Evolutionary conservation across 2,329 filamentous ascomycete genomes (phyloP).

Genomic region (Celoporthe dispersa): DNA sequence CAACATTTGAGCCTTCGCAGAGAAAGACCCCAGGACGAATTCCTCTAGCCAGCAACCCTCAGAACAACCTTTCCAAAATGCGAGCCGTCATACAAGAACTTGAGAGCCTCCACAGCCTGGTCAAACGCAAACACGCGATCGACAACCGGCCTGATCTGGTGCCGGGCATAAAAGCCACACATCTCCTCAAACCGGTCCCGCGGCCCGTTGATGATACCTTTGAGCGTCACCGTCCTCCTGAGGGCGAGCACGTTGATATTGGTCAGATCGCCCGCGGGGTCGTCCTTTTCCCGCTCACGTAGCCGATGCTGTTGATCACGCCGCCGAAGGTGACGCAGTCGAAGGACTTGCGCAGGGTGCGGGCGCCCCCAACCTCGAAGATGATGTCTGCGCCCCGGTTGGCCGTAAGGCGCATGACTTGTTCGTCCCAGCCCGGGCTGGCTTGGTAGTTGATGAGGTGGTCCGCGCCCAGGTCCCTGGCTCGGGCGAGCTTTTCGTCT

Average conservation of each 20-base stretch:
- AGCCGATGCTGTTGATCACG: slow-evolving; percentile 51
- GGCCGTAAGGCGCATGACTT: slow-evolving; percentile 50
- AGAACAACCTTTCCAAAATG: slow-evolving; percentile 61
- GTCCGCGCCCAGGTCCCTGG: slow-evolving; percentile 55
- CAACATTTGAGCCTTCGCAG: too few species aligned
- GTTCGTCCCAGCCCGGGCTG: slow-evolving; percentile 54
- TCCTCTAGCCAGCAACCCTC: slow-evolving; percentile 11
- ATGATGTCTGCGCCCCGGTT: slow-evolving; percentile 56
- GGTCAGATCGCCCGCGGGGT: slow-evolving; percentile 47
- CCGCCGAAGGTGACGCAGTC: slow-evolving; percentile 59
- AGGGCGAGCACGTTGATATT: slow-evolving; percentile 58
- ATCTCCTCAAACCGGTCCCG: slow-evolving; percentile 48
- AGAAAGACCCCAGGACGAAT: too few species aligned
- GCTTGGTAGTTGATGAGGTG: slow-evolving; percentile 58
- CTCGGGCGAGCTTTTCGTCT: slow-evolving; percentile 53
- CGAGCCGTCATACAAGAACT: slow-evolving; percentile 53
- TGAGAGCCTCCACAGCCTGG: slow-evolving; percentile 48
- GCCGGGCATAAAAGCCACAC: slow-evolving; percentile 39
- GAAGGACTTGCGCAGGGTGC: slow-evolving; percentile 57
- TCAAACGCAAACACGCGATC: slow-evolving; percentile 49
- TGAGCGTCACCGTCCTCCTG: slow-evolving; percentile 43
- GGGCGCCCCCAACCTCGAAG: slow-evolving; percentile 58
- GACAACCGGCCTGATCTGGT: slow-evolving; percentile 46
- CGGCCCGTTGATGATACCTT: slow-evolving; percentile 61
- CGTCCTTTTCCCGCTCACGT: slow-evolving; percentile 53